phyloP scores from a whole-genome alignment of 1,139 yeast species.

The Arxiozyma bovina region DNA sequence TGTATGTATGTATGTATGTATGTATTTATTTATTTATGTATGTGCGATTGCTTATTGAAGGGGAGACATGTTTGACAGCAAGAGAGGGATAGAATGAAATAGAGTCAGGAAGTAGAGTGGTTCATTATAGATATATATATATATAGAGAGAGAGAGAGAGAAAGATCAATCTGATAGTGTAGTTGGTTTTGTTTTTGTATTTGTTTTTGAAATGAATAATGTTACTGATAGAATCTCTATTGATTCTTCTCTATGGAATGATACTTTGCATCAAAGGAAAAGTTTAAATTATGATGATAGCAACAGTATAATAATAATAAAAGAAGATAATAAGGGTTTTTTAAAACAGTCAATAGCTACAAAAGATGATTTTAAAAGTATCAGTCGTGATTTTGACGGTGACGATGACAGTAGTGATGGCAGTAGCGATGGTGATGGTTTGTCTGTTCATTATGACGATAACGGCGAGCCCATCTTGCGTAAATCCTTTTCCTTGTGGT shows the following conservation, averaged over 20 bases:
- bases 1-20: too few species aligned
- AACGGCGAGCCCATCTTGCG: conserved; percentile 27
- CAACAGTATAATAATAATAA: neutral
- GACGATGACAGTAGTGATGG: neutral
- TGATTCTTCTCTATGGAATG: neutral
- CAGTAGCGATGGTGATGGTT: neutral
- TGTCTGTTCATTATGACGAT: neutral
- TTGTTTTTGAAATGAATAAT: neutral
- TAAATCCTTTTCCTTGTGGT: conserved; percentile 39
- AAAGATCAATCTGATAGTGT: too few species aligned
- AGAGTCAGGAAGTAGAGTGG: neutral
- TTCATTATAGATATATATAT: too few species aligned
- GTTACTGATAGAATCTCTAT: neutral
- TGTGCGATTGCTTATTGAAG: too few species aligned
- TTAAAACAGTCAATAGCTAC: neutral
- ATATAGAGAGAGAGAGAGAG: too few species aligned
- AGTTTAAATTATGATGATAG: neutral
- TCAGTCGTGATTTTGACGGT: too few species aligned
- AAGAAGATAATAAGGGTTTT: neutral
- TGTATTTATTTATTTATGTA: too few species aligned
- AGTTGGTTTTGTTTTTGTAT: neutral
- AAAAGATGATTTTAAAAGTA: neutral
- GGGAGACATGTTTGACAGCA: too few species aligned
- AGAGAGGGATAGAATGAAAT: too few species aligned
- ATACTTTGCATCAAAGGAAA: neutral